These are phyloP conservation scores for Kwoniella shivajii DNA, from an alignment of 1,284 basidiomycete genomes.

Conservation along the genomic window DNA sequence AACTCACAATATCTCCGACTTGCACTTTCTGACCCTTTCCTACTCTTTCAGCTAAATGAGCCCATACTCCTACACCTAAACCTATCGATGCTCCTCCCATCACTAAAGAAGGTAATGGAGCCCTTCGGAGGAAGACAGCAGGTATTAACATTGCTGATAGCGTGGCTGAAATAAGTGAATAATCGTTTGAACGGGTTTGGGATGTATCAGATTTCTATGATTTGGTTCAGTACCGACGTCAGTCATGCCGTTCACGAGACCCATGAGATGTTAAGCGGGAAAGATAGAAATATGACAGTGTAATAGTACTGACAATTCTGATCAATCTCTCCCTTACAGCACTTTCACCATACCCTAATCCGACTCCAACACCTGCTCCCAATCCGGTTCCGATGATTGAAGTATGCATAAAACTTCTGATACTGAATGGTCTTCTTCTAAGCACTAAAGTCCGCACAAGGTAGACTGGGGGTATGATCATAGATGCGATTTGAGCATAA, in stretches of 20 bases:
- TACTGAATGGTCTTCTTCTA: constrained; percentile 35
- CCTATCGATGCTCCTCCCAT: constrained; percentile 49
- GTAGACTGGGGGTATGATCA: constrained; percentile 47
- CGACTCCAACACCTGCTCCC: constrained; percentile 30
- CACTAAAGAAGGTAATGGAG: constrained; percentile 37
- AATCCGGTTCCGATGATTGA: constrained; percentile 22
- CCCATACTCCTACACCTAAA: constrained; percentile 44
- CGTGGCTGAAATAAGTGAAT: constrained; percentile 47
- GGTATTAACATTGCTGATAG: constrained; percentile 45
- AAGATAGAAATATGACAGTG: not conserved
- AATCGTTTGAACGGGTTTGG: constrained; percentile 50
- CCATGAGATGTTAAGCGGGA: not conserved
- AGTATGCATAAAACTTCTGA: constrained; percentile 33
- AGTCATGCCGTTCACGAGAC: too few species aligned
- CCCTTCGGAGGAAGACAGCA: constrained; percentile 47
- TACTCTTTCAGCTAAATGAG: constrained; percentile 39
- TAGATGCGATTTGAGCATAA: constrained; percentile 42
- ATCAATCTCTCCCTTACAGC: constrained; percentile 36
- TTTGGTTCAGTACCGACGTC: not conserved
- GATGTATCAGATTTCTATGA: constrained; percentile 32
- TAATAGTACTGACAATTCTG: constrained; percentile 42
- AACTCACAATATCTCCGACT: constrained; percentile 47
- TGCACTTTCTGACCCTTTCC: constrained; percentile 38
- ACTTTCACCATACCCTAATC: constrained; percentile 30
- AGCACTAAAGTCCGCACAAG: constrained; percentile 33